phyloP scores from a whole-genome alignment of 768 basidiomycete species.

The Tremella yokohamensis region DNA sequence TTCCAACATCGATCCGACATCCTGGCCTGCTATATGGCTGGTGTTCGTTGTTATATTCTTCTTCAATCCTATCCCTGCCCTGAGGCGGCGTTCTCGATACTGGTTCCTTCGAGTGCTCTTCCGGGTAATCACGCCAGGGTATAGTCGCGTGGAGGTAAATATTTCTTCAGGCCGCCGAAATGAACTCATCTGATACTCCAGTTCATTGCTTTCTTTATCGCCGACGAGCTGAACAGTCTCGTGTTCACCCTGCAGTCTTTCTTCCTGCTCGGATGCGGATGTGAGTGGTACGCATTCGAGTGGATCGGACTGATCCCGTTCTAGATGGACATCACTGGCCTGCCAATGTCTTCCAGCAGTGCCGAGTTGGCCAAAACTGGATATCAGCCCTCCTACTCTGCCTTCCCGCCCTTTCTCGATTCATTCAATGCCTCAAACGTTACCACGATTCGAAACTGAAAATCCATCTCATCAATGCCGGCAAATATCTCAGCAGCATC shows the following conservation, averaged over 20 bases:
- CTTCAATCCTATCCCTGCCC: constrained; percentile 71
- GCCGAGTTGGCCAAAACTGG: constrained; percentile 31
- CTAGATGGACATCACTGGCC: constrained; percentile 42
- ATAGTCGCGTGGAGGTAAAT: constrained; percentile 70
- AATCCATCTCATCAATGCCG: constrained; percentile 86
- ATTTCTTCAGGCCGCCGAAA: background rate
- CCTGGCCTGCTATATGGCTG: constrained; percentile 65
- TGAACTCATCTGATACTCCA: constrained; percentile 12
- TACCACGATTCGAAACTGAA: constrained; percentile 68
- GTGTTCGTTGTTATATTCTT: constrained; percentile 60
- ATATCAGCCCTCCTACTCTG: constrained; percentile 39
- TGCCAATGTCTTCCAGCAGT: constrained; percentile 21
- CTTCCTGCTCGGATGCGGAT: constrained; percentile 68
- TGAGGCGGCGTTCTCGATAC: constrained; percentile 64
- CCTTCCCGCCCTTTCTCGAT: constrained; percentile 70
- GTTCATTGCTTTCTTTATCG: constrained; percentile 55
- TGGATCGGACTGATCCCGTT: background rate
- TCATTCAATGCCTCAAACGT: constrained; percentile 82
- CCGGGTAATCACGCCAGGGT: constrained; percentile 67
- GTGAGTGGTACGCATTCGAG: constrained; percentile 16
- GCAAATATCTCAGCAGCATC: constrained; percentile 74
- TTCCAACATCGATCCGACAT: constrained; percentile 60
- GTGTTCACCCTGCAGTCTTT: constrained; percentile 70
- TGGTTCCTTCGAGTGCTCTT: constrained; percentile 71
- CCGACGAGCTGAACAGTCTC: constrained; percentile 58